Percentiles rank a stretch among this genome's conserved stretches.
Evolutionary conservation across 2,329 filamentous ascomycete species (phyloP).

Genomic region (Colletotrichum filicis): DNA sequence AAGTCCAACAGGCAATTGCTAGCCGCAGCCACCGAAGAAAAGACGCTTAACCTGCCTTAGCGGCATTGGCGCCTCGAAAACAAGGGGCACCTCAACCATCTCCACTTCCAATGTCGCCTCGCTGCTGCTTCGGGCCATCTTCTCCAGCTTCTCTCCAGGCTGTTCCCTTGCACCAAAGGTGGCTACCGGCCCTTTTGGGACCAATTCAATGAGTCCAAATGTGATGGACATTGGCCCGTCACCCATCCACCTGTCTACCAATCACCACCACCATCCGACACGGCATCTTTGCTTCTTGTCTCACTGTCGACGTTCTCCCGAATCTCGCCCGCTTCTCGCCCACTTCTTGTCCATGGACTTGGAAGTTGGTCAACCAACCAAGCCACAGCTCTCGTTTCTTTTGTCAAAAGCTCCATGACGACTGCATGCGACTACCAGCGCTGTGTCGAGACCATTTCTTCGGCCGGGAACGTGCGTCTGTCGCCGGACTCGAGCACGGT

Average conservation of each 20-base stretch:
- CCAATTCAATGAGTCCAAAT: neutral
- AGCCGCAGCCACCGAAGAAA: slow-evolving; percentile 20
- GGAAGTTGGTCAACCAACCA: neutral
- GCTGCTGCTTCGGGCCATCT: slow-evolving; percentile 25
- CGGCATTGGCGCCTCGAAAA: slow-evolving; percentile 25
- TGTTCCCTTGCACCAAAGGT: slow-evolving; percentile 9
- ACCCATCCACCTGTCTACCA: neutral
- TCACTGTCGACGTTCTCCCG: neutral
- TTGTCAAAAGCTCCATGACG: neutral
- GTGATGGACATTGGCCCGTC: neutral
- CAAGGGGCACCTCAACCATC: slow-evolving; percentile 14
- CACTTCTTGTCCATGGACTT: neutral
- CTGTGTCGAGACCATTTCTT: neutral
- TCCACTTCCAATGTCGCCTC: slow-evolving; percentile 17
- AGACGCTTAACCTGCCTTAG: slow-evolving; percentile 20
- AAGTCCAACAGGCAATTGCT: slow-evolving; percentile 5
- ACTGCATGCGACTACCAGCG: slow-evolving; percentile 4
- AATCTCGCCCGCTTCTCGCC: neutral
- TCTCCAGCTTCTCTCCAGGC: slow-evolving; percentile 26
- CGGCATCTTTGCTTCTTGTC: neutral
- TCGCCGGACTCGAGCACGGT: slow-evolving; percentile 8
- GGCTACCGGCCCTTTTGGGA: slow-evolving; percentile 18
- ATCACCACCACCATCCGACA: neutral
- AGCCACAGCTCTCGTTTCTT: neutral
- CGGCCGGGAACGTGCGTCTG: slow-evolving; percentile 10